phyloP scores from a whole-genome alignment of 2,329 filamentous ascomycete genomes.

The Colletotrichum liriopes region DNA sequence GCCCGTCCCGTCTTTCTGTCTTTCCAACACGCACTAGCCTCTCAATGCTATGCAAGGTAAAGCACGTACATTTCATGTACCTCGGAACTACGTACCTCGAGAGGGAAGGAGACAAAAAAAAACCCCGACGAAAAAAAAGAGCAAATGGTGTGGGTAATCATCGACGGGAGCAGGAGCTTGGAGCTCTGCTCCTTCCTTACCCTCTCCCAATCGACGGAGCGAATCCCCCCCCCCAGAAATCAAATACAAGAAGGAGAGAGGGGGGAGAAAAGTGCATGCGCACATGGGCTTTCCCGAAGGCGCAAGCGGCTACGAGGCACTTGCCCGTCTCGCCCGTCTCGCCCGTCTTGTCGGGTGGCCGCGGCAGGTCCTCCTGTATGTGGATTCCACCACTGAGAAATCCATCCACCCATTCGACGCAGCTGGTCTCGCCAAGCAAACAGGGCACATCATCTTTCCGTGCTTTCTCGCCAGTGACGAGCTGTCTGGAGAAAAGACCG shows the following conservation, averaged over 20 bases:
- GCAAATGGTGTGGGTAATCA: neutral
- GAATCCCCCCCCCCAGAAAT: neutral
- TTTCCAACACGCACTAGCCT: constrained; percentile 2
- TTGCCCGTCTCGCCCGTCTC: constrained; percentile 29
- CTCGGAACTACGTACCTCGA: neutral
- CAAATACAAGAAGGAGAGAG: neutral
- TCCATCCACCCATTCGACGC: constrained; percentile 18
- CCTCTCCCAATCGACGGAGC: neutral
- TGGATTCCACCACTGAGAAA: constrained; percentile 32
- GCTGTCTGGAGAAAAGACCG: constrained; percentile 6
- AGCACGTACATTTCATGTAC: constrained; percentile 3
- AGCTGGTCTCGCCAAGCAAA: constrained; percentile 28
- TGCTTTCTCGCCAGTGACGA: constrained; percentile 1
- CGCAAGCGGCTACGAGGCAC: constrained; percentile 32
- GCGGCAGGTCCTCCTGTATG: constrained; percentile 26
- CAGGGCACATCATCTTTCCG: constrained; percentile 1
- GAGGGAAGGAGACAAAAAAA: too few species aligned
- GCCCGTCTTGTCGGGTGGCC: constrained; percentile 24
- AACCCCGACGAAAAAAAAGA: neutral
- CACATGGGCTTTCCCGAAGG: constrained; percentile 31
- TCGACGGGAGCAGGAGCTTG: neutral
- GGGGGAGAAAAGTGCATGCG: neutral
- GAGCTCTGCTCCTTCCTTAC: neutral
- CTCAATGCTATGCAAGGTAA: constrained; percentile 24
- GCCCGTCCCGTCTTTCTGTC: neutral